A percentile compares a stretch with the other conserved stretches of the same genome.
phyloP scores from a whole-genome alignment of 768 basidiomycete genomes.

The Kwoniella shandongensis region DNA sequence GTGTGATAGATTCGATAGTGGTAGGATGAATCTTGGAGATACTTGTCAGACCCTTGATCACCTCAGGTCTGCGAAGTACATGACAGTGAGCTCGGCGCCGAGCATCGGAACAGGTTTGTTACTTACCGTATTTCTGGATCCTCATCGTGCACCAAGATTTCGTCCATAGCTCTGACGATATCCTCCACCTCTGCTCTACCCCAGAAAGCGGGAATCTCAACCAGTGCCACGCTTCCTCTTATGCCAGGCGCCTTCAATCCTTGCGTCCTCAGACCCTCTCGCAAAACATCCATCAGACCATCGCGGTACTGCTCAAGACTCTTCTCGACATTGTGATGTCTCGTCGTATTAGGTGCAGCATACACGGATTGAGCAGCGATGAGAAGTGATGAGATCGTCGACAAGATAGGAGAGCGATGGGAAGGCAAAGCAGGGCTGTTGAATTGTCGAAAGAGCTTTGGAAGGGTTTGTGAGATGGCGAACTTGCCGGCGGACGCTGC shows the following conservation, averaged over 20 bases:
- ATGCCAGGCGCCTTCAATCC: constrained; percentile 34
- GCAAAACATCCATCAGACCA: constrained; percentile 57
- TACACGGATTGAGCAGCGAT: constrained; percentile 58
- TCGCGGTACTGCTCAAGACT: constrained; percentile 69
- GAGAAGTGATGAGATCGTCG: constrained; percentile 59
- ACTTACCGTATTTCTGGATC: constrained; percentile 58
- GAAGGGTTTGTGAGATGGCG: constrained; percentile 67
- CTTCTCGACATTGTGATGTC: constrained; percentile 45
- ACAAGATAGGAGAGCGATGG: constrained; percentile 64
- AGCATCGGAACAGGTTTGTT: too few species aligned
- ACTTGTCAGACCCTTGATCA: constrained; percentile 45
- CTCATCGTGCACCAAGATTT: constrained; percentile 63
- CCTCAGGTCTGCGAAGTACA: constrained; percentile 33
- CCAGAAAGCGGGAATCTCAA: constrained; percentile 66
- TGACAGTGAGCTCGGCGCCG: too few species aligned
- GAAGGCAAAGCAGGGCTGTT: constrained; percentile 57
- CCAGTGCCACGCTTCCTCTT: constrained; percentile 55
- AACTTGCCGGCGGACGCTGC: constrained; percentile 69
- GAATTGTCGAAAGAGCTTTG: constrained; percentile 76
- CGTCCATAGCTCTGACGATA: constrained; percentile 72
- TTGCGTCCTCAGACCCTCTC: constrained; percentile 44
- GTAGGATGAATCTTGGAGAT: constrained; percentile 61
- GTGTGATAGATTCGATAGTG: constrained; percentile 69
- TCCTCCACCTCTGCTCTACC: constrained; percentile 73
- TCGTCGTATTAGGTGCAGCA: constrained; percentile 15